Conservation (phyloP, 176 grass and related monocot genomes). For the Phoenix roebelenii region DNA sequence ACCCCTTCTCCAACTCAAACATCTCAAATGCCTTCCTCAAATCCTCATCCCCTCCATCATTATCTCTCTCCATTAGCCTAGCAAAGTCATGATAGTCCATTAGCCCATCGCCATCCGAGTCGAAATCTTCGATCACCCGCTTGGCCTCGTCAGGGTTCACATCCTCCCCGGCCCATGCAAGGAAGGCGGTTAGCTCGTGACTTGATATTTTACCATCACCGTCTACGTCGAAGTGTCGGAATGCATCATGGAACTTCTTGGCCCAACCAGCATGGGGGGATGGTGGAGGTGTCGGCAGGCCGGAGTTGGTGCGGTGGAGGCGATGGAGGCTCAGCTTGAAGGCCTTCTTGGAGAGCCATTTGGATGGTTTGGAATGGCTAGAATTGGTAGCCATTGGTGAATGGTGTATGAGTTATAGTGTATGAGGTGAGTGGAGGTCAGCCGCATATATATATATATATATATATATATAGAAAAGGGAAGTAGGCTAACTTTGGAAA, state of each 20-base stretch:
- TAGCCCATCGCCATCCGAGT: slow-evolving; percentile 9
- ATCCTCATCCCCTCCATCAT: slow-evolving; percentile 1
- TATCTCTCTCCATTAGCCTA: not conserved
- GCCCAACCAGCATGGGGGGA: not conserved
- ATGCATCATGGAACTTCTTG: not conserved
- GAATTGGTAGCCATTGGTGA: not conserved
- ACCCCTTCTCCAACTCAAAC: slow-evolving; percentile 13
- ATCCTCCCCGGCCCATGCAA: slow-evolving; percentile 6
- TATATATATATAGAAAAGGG: not conserved
- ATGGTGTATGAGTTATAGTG: not conserved
- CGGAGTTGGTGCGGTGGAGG: not conserved
- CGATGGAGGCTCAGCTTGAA: not conserved
- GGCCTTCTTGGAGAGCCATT: slow-evolving; percentile 9
- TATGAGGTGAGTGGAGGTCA: not conserved
- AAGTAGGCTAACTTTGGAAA: not conserved
- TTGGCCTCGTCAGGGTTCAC: slow-evolving; percentile 1
- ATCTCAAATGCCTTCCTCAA: slow-evolving; percentile 6
- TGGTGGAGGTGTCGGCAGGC: not conserved
- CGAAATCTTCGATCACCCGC: not conserved
- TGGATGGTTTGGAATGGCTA: not conserved
- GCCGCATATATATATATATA: not conserved
- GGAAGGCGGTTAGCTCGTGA: slow-evolving; percentile 2
- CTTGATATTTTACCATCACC: slow-evolving; percentile 13
- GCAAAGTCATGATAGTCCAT: slow-evolving; percentile 11
- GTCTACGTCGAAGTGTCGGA: slow-evolving; percentile 4